Evolutionary conservation across 352 stramenopile genomes (phyloP).

Genomic region (Phytophthora melonis): DNA sequence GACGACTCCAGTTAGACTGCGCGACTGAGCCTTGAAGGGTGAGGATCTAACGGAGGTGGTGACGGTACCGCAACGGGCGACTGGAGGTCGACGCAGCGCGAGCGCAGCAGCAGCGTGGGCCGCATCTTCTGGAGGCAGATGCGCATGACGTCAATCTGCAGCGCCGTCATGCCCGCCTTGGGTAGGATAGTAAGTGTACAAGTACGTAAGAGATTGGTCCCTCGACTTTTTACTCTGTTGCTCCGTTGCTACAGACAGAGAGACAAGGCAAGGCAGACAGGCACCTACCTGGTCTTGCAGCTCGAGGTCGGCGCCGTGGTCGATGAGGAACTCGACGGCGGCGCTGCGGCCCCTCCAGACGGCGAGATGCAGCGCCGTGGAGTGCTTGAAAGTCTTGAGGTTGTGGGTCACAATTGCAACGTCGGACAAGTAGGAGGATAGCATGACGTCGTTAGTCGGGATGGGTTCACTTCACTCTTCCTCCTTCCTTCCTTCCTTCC

Average conservation of each 20-base stretch:
- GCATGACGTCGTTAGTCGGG: too few species aligned
- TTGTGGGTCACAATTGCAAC: slow-evolving; percentile 13
- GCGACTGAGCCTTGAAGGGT: too few species aligned
- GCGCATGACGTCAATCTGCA: slow-evolving; percentile 57
- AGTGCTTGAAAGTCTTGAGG: slow-evolving; percentile 37
- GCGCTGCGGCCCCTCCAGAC: slow-evolving; percentile 41
- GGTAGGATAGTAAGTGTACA: too few species aligned
- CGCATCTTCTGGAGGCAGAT: slow-evolving; percentile 60
- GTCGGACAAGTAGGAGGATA: background rate
- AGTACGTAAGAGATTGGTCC: too few species aligned
- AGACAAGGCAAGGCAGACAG: background rate
- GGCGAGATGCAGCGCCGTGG: slow-evolving; percentile 47
- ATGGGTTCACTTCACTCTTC: too few species aligned
- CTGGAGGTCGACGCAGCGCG: slow-evolving; percentile 46
- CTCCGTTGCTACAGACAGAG: too few species aligned
- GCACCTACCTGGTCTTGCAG: slow-evolving; percentile 33
- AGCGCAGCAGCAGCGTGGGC: slow-evolving; percentile 44
- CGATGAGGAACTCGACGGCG: slow-evolving; percentile 40
- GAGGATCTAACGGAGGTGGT: too few species aligned
- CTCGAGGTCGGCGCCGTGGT: slow-evolving; percentile 45
- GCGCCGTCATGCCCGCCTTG: slow-evolving; percentile 46
- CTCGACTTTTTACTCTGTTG: too few species aligned
- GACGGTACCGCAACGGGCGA: slow-evolving; percentile 34
- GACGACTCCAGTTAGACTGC: background rate
- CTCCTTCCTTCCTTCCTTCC: too few species aligned